phyloP scores from a whole-genome alignment of 164 flowering plant genomes.

The Macadamia integrifolia region DNA sequence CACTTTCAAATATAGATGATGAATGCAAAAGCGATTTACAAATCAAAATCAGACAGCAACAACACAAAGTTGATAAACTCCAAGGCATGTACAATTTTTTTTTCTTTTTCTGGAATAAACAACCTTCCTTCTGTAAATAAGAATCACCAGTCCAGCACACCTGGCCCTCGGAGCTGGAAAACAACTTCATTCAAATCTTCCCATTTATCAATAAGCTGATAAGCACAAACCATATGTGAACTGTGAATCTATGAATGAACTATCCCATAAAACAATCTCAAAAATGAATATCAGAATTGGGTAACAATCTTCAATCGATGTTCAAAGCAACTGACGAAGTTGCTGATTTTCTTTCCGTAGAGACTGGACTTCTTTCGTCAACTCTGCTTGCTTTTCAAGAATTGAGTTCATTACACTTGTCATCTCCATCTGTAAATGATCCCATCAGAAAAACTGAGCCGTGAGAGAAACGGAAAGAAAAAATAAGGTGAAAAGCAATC shows the following conservation, averaged over 20 bases:
- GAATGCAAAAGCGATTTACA: not conserved
- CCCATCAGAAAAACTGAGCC: not conserved
- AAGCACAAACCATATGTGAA: not conserved
- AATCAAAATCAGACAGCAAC: slow-evolving; percentile 7
- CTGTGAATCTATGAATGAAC: not conserved
- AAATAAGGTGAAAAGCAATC: not conserved
- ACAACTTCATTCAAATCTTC: not conserved
- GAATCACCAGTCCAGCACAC: not conserved
- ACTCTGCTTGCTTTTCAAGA: slow-evolving; percentile 68
- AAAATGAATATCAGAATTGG: not conserved
- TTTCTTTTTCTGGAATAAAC: not conserved
- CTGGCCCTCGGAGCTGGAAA: slow-evolving; percentile 1
- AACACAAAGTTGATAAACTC: not conserved
- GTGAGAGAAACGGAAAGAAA: not conserved
- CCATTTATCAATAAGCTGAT: not conserved
- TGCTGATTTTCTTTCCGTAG: slow-evolving; percentile 76
- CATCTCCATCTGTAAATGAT: slow-evolving; percentile 56
- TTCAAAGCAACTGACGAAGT: slow-evolving; percentile 59
- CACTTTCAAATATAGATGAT: too few species aligned
- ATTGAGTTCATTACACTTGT: slow-evolving; percentile 43
- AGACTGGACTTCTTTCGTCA: slow-evolving; percentile 71
- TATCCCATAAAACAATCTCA: not conserved
- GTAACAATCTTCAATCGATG: not conserved
- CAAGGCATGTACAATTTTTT: not conserved
- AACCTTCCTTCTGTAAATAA: not conserved